A percentile compares a stretch with the other conserved stretches of the same genome.
Evolutionary conservation across 768 basidiomycete species (phyloP).

Genomic region (Mycena latifolia): DNA sequence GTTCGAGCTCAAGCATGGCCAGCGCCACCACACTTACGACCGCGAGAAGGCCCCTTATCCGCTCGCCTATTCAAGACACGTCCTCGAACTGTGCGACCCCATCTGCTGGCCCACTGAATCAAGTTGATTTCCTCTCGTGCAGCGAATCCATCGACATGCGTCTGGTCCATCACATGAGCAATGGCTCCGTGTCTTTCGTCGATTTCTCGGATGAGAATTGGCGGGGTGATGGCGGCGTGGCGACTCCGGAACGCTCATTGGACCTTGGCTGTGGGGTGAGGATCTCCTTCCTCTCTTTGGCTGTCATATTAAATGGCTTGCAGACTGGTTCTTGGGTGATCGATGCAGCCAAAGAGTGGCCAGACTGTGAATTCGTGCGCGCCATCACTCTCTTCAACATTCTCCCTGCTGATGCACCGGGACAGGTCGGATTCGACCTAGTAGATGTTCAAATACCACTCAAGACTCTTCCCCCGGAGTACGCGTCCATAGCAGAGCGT

Average conservation of each 20-base stretch:
- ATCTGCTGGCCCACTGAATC: background rate
- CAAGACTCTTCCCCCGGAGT: conserved; percentile 52
- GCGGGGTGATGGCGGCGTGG: conserved; percentile 6
- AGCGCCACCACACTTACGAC: conserved; percentile 75
- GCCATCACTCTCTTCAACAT: background rate
- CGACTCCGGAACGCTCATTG: conserved; percentile 64
- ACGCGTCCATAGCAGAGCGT: conserved; percentile 63
- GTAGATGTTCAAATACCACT: conserved; percentile 79
- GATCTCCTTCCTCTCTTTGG: conserved; percentile 25
- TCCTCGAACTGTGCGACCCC: conserved; percentile 74
- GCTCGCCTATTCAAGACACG: conserved; percentile 73
- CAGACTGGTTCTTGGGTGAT: conserved; percentile 80
- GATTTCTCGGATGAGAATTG: conserved; percentile 59
- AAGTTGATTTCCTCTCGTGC: background rate
- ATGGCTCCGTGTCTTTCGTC: conserved; percentile 69
- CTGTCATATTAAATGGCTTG: conserved; percentile 9
- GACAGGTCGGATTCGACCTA: conserved; percentile 83
- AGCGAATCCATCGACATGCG: conserved; percentile 71
- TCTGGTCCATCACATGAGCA: conserved; percentile 60
- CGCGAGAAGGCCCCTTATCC: conserved; percentile 87
- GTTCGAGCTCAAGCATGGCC: conserved; percentile 71
- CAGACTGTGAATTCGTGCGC: conserved; percentile 72
- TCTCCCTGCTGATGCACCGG: background rate
- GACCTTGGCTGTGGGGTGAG: conserved; percentile 84
- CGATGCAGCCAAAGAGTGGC: conserved; percentile 81